Base-by-base conservation (phyloP, 2,329 filamentous ascomycete species). In the Trichophyton schoenleinii region DNA sequence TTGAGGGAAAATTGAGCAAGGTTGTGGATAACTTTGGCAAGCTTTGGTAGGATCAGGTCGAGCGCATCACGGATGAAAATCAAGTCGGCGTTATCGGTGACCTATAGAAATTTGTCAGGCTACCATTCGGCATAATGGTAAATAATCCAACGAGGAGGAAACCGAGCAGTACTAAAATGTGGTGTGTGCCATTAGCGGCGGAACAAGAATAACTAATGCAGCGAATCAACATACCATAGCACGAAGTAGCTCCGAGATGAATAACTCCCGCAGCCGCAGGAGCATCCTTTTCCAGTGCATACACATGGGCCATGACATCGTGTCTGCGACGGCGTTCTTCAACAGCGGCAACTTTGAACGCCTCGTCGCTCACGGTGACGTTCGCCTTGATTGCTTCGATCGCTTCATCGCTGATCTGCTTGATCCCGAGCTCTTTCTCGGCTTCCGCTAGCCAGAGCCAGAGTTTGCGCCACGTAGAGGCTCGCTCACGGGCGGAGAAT, bases 361-460 rank as follows among this genome's bases (percentile, higher is more conserved):
- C 88, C 58, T 87, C 82, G 68, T 94, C 88, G 55, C 86, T 87
- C 41, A 95, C 80, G n/a, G 79, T 80, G 52, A 91, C 78, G 63
- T 91, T 81, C n/a, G 83, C 81, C 65, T 82, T 80, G 83, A 96
- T 88, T 74, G 91, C 82, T 63, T 85, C 81, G 59, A 96, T 78
- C 7, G 91, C 91, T 68, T 92, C 84, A 20, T 81, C 73, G 13
- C 83, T 85, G 70, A 96, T 91, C 52, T 76, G 71, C 7, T 82
- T 77, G 55, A 95, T 82, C 2, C 90, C 90, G 1, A 95, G 81
- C 73, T 91, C 87, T 72, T 85, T 86, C 78, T 96, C 87, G 8
- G 82, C 80, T 78, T 95, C 87, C 25, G 91, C 91, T 9, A 96
- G 86, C 75, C 81, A 85, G 52, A 92, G 78, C 91, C 91, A 96